phyloP scores from a whole-genome alignment of 805 yeast species.

The Lachancea meyersii region DNA sequence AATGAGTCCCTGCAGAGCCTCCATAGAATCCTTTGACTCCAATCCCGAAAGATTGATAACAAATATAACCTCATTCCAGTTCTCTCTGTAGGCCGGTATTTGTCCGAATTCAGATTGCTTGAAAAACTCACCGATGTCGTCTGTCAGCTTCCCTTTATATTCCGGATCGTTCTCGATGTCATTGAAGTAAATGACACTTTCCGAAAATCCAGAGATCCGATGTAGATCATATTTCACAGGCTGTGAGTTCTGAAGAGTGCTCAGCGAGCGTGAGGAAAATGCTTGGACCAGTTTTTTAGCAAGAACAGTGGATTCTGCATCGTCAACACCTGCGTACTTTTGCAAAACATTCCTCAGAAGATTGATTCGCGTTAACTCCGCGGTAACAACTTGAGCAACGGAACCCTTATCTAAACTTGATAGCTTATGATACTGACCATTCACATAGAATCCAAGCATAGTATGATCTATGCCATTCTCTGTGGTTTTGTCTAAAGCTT shows the following conservation, averaged over 20 bases:
- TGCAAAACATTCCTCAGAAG: slow-evolving; percentile 12
- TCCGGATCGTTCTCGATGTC: slow-evolving; percentile 60
- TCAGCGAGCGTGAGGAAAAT: slow-evolving; percentile 22
- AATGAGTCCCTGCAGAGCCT: slow-evolving; percentile 45
- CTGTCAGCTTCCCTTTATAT: slow-evolving; percentile 41
- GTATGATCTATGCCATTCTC: slow-evolving; percentile 29
- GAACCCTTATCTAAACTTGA: slow-evolving; percentile 20
- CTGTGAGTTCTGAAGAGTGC: slow-evolving; percentile 22
- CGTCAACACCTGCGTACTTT: not conserved
- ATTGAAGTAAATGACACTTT: slow-evolving; percentile 62
- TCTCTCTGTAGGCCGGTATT: slow-evolving; percentile 64
- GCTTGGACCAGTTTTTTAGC: slow-evolving; percentile 19
- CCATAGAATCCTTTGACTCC: slow-evolving; percentile 21
- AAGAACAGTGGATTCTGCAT: not conserved
- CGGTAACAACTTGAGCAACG: slow-evolving; percentile 17
- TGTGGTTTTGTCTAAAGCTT: slow-evolving; percentile 13
- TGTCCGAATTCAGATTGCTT: slow-evolving; percentile 47
- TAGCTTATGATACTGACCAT: slow-evolving; percentile 28
- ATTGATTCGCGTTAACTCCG: slow-evolving; percentile 18
- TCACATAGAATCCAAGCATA: slow-evolving; percentile 29
- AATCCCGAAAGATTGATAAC: slow-evolving; percentile 49
- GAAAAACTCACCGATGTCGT: slow-evolving; percentile 43
- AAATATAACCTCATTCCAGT: slow-evolving; percentile 68
- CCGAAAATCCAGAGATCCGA: slow-evolving; percentile 27
- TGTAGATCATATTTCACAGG: slow-evolving; percentile 32